Conservation (phyloP, 108 stramenopile species). For the Aureococcus anophagefferens region DNA sequence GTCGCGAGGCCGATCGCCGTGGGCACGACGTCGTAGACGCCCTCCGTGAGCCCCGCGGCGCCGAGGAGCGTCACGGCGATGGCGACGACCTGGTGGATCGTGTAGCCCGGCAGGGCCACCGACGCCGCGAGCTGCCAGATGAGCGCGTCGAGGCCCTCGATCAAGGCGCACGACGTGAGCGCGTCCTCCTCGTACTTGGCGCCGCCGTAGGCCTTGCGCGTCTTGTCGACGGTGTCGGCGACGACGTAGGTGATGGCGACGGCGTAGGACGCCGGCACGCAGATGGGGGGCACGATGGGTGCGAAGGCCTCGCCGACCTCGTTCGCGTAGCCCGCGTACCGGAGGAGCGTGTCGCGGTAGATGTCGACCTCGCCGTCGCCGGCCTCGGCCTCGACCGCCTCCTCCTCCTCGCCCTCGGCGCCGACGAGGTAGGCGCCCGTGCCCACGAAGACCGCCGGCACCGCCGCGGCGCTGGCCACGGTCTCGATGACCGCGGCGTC, state of each 20-base stretch:
- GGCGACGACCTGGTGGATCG: slow-evolving; percentile 29
- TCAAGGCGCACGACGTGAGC: background rate
- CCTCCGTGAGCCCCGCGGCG: background rate
- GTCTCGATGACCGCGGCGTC: no score
- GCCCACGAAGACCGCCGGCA: no score
- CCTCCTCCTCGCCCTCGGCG: no score
- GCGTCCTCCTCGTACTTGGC: background rate
- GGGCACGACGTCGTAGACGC: background rate
- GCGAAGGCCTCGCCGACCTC: slow-evolving; percentile 46
- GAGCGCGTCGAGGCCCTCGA: slow-evolving; percentile 25
- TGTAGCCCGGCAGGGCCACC: slow-evolving; percentile 35
- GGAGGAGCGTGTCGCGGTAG: slow-evolving; percentile 18
- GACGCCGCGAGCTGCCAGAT: slow-evolving; percentile 42
- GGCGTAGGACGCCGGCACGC: slow-evolving; percentile 33
- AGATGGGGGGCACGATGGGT: slow-evolving; percentile 15
- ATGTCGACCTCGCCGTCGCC: slow-evolving; percentile 7
- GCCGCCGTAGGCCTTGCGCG: background rate
- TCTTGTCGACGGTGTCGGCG: slow-evolving; percentile 41
- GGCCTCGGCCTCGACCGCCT: no score
- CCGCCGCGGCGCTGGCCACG: no score
- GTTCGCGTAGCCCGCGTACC: slow-evolving; percentile 39
- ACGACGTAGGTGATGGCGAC: slow-evolving; percentile 36
- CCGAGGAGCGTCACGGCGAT: background rate
- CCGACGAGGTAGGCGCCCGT: no score
- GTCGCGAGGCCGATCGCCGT: slow-evolving; percentile 35